A percentile compares a stretch with the other conserved stretches of the same genome.
phyloP scores from a whole-genome alignment of 2,329 filamentous ascomycete species.

The Aspergillus fumigatiaffinis region DNA sequence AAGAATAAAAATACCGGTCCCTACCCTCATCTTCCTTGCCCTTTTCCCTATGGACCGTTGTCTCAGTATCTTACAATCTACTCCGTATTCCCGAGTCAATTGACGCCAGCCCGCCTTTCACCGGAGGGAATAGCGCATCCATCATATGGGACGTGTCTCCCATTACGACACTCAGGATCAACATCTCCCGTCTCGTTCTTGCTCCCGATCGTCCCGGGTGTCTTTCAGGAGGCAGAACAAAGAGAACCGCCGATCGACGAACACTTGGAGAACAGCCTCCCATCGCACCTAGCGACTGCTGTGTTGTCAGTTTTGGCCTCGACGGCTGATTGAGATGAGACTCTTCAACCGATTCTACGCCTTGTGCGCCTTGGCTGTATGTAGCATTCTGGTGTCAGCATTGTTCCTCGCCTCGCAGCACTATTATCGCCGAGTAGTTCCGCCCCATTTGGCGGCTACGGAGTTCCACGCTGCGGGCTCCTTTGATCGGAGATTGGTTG shows the following conservation, averaged over 20 bases:
- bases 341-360: slow-evolving; percentile 30
- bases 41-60: not conserved
- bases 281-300: not conserved
- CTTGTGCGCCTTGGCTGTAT: slow-evolving; percentile 26
- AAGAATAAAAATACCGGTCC: not conserved
- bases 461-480: slow-evolving; percentile 17
- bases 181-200: not conserved
- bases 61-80: not conserved
- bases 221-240: slow-evolving; percentile 2
- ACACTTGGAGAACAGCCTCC: not conserved
- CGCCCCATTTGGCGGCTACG: slow-evolving; percentile 10
- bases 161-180: not conserved
- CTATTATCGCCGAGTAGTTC: slow-evolving; percentile 18
- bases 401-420: slow-evolving; percentile 25
- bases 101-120: not conserved
- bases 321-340: slow-evolving; percentile 15
- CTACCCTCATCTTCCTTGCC: not conserved
- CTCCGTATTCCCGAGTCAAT: not conserved
- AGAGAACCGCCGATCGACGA: slow-evolving; percentile 2
- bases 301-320: slow-evolving; percentile 7
- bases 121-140: not conserved
- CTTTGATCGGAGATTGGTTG: slow-evolving; percentile 30
- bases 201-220: not conserved
- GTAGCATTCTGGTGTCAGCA: slow-evolving; percentile 27
- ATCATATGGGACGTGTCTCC: not conserved